Conservation (phyloP, 176 grass and related monocot genomes). For the Eleusine coracana region DNA sequence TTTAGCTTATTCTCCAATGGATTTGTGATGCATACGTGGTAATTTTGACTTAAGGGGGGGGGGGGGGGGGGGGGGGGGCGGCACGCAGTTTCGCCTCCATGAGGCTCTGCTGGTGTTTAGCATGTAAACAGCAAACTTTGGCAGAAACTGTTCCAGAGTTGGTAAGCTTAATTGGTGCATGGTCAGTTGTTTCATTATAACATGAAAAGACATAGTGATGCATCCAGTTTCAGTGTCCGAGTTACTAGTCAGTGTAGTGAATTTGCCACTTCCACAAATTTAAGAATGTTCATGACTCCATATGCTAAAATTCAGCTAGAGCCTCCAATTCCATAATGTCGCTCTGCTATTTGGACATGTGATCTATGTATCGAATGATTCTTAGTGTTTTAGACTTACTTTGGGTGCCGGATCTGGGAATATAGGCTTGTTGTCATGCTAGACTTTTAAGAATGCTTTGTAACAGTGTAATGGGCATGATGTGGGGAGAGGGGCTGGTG, state of each 20-base stretch:
- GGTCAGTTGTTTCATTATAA: background rate
- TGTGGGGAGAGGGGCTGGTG: too few species aligned
- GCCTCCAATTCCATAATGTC: background rate
- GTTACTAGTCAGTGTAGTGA: background rate
- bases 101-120: background rate
- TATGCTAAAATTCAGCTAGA: background rate
- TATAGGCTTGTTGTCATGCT: slow-evolving; percentile 8
- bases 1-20: too few species aligned
- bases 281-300: background rate
- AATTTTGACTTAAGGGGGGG: too few species aligned
- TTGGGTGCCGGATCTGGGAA: background rate
- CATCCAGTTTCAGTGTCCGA: background rate
- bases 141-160: background rate
- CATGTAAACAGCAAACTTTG: slow-evolving; percentile 14
- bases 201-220: background rate
- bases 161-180: background rate
- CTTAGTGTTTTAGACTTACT: background rate
- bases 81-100: too few species aligned
- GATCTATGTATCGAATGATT: background rate
- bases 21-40: too few species aligned
- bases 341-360: background rate
- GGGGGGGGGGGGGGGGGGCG: too few species aligned
- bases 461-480: background rate
- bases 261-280: background rate
- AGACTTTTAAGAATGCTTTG: slow-evolving; percentile 17